Base-by-base conservation (phyloP, 2,329 filamentous ascomycete genomes). In the Akanthomyces muscarius region DNA sequence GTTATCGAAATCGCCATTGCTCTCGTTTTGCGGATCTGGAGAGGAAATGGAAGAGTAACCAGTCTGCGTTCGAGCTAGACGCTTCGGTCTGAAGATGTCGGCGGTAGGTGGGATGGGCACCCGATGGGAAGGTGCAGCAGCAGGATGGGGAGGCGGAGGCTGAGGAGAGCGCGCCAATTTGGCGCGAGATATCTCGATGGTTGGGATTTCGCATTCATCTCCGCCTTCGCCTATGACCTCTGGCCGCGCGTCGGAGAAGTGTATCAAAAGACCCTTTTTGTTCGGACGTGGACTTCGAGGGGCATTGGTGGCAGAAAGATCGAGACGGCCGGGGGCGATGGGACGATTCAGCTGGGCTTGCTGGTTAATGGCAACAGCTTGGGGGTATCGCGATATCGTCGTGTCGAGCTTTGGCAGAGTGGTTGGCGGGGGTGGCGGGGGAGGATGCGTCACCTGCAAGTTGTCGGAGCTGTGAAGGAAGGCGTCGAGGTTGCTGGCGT, bases 211-310 rank as follows among this genome's bases (percentile, higher is more conserved):
- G 61, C 89, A 89, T 74, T 97, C 92, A 71, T 97, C 94, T 41
- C 94, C 94, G 63, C 94, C 94, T 74, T 94, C 89, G 53, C 94
- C 94, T 71, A 98, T 97, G 65, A 97, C 76, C 53, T 92, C 89
- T 7, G 93, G 92, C 61, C 83, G 81, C 11, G 82, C 83, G 68
- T 90, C 86, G 59, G 83, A 84, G 70, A 97, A 97, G 62, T 82
- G 85, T 42, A 97, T 93, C 5, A 79, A 79, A 65, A 95, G 78
- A 11, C 89, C 89, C 74, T 91, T 90, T 71, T 83, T 85, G 57
- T 77, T 79, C 28, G 76, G 77, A 25, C 77, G 77, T 33, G 80
- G 77, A 66, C 77, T 82, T 69, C 73, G 74, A 16, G 80, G 77
- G 50, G 80, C 80, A 65, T 74, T 76, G 25, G 80, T 80, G 66